Evolutionary conservation across 495 filamentous ascomycete species (phyloP), one percentile per base, ranked within the genome.

Genomic region (Beverwykella pulmonaria): DNA sequence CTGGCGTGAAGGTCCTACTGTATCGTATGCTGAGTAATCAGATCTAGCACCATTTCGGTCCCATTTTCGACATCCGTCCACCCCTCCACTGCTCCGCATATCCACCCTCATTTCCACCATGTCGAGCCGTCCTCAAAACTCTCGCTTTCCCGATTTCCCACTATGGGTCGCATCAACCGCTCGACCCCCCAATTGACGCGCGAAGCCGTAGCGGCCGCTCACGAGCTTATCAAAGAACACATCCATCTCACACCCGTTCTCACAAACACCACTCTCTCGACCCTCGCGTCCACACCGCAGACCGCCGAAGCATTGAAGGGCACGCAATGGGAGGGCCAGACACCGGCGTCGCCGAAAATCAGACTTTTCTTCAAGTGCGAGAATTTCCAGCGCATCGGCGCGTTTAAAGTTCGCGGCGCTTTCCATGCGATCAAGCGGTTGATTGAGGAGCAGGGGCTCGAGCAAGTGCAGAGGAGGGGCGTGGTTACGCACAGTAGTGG

Each of bases 281-380:
- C 65, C 1, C 77, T 97, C 67, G 91, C 92, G 23, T 95, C 91
- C 4, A 87, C 86, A 27, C 86, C 90, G 5, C 88, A 88, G 68
- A 70, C 79, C 2, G 63, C 78, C 1, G 79, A 81, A 4, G 78
- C 82, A 0, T 78, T 89, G 0, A 63, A 71, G n/a, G 83, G 81
- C 20, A 88, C 87, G 1, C 75, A 76, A 66, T 88, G 81, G 75
- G 84, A 84, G 68, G 84, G 83, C 46, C 81, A 81, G 47, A 66
- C 71, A 10, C 84, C 90, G 1, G 86, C 87, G 12, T 76, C 71
- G 10, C 91, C 92, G 0, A 84, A 78, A 27, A 81, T 97, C 36
- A 82, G 84, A 7, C 82, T 98, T 65, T 93, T 89, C 78, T 96
- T 98, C 84, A 98, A 98, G 79, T 96, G 92, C 78, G 93, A 98